phyloP scores from a whole-genome alignment of 306 rosid genomes.

The Dicorynia guianensis region DNA sequence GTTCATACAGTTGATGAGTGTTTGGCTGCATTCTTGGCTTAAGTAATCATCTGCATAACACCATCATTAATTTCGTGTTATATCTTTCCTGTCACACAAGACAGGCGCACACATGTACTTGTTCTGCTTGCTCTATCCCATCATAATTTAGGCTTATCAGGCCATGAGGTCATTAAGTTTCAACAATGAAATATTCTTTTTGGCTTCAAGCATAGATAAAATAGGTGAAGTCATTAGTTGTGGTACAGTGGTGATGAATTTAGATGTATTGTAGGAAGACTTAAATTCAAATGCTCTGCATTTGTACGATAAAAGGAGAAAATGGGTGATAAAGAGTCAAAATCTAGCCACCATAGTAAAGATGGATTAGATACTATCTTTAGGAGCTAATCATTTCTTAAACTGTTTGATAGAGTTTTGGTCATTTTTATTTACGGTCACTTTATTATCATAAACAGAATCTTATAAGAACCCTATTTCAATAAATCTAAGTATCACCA shows the following conservation, averaged over 20 bases:
- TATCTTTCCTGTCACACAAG: background rate
- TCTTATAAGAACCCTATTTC: too few relatives aligned
- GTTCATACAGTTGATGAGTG: conserved; percentile 76
- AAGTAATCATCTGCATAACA: conserved; percentile 82
- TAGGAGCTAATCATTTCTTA: background rate
- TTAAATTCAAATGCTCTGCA: too few relatives aligned
- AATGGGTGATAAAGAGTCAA: conserved; percentile 20
- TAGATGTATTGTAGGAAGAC: too few relatives aligned
- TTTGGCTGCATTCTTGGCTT: conserved; percentile 86
- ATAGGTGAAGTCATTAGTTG: too few relatives aligned
- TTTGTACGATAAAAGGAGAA: conserved; percentile 41
- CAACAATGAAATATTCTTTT: too few relatives aligned
- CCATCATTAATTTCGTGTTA: conserved; percentile 14
- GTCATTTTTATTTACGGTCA: conserved; percentile 3
- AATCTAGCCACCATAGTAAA: conserved; percentile 14
- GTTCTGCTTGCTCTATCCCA: background rate
- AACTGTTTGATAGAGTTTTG: conserved; percentile 27
- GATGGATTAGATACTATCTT: background rate
- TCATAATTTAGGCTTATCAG: too few relatives aligned
- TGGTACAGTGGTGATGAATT: too few relatives aligned
- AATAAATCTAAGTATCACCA: too few relatives aligned
- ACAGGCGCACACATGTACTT: background rate
- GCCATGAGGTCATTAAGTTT: too few relatives aligned
- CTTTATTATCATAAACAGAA: too few relatives aligned
- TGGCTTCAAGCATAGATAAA: too few relatives aligned